Evolutionary conservation across 1,139 yeast species (phyloP).

Genomic region (Taphrina communis): DNA sequence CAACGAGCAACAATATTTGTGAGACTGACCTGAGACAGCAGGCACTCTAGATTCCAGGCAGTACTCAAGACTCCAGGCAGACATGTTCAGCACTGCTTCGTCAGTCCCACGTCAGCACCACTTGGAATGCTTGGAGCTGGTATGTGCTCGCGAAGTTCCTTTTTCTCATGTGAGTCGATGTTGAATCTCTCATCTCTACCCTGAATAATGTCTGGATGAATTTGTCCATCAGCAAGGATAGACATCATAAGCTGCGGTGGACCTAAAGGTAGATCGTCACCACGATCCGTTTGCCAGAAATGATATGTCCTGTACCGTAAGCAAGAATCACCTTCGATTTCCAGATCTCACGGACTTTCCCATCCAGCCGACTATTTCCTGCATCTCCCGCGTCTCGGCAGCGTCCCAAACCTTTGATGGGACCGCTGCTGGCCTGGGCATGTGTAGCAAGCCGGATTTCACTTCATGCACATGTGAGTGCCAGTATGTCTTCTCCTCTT

Average conservation of each 20-base stretch:
- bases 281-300: constrained; percentile 43
- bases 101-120: constrained; percentile 26
- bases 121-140: constrained; percentile 9
- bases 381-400: constrained; percentile 41
- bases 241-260: constrained; percentile 41
- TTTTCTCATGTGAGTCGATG: constrained; percentile 24
- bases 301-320: constrained; percentile 23
- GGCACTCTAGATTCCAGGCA: background rate
- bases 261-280: constrained; percentile 42
- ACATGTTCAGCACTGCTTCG: background rate
- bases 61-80: background rate
- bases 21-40: constrained; percentile 3
- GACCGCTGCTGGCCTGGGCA: constrained; percentile 35
- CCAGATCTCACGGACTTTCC: constrained; percentile 33
- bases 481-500: constrained; percentile 41
- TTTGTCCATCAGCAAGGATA: constrained; percentile 21
- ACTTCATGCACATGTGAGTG: constrained; percentile 42
- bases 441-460: constrained; percentile 38
- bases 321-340: background rate
- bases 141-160: constrained; percentile 32
- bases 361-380: constrained; percentile 32
- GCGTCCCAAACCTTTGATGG: constrained; percentile 39
- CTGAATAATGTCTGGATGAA: constrained; percentile 24
- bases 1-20: background rate
- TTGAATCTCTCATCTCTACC: constrained; percentile 33